These are phyloP conservation scores for Ramichloridium luteum DNA, from an alignment of 2,329 filamentous ascomycete species.

Conservation along the genomic window DNA sequence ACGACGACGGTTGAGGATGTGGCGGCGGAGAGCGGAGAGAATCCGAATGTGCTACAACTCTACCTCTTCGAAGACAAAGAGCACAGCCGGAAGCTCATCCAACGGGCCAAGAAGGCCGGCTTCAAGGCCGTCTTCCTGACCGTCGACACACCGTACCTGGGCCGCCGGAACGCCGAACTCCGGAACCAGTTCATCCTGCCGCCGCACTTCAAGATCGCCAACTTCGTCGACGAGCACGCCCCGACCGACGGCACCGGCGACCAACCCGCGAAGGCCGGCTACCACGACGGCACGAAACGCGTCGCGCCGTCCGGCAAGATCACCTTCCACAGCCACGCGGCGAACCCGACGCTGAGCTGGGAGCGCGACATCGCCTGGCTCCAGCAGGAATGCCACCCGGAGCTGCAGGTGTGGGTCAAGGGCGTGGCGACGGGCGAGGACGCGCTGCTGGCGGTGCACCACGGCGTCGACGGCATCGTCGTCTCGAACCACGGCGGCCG, in stretches of 20 bases:
- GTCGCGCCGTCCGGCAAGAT: slow-evolving; percentile 24
- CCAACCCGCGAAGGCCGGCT: slow-evolving; percentile 15
- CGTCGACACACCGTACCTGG: slow-evolving; percentile 44
- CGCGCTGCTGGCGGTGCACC: slow-evolving; percentile 33
- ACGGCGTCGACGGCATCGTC: slow-evolving; percentile 32
- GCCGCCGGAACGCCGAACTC: slow-evolving; percentile 42
- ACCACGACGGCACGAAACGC: slow-evolving; percentile 20
- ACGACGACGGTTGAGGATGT: slow-evolving; percentile 42
- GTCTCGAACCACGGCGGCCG: slow-evolving; percentile 48
- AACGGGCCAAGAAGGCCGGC: slow-evolving; percentile 28
- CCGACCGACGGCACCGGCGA: no score
- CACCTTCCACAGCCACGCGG: slow-evolving; percentile 29
- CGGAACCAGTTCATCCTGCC: slow-evolving; percentile 39
- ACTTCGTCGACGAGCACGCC: slow-evolving; percentile 22
- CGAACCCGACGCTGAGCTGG: slow-evolving; percentile 35
- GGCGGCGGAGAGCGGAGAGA: slow-evolving; percentile 28
- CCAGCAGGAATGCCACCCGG: slow-evolving; percentile 30
- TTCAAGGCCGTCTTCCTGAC: slow-evolving; percentile 47
- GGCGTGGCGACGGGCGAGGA: slow-evolving; percentile 32
- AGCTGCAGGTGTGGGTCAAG: slow-evolving; percentile 39
- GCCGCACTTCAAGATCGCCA: slow-evolving; percentile 25
- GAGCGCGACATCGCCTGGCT: slow-evolving; percentile 40
- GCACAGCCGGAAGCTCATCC: slow-evolving; percentile 33
- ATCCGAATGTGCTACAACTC: slow-evolving; percentile 43
- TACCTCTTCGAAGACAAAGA: slow-evolving; percentile 42